These are phyloP conservation scores for Chenopodium berlandieri DNA, from an alignment of 148 eudicot genomes.

Conservation along the genomic window DNA sequence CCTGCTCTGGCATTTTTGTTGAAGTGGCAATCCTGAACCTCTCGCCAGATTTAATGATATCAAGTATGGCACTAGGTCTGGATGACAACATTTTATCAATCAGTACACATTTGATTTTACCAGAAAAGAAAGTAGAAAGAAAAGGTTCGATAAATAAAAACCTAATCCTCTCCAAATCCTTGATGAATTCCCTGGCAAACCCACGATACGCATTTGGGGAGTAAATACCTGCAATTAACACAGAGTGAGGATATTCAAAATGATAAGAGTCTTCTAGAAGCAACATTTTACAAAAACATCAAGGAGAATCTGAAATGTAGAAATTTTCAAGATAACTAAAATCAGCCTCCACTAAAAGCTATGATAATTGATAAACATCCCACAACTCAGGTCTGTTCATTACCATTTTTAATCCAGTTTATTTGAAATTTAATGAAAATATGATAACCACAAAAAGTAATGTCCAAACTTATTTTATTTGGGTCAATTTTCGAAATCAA, in stretches of 20 bases:
- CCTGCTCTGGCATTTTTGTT: slow-evolving; percentile 99
- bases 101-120: slow-evolving; percentile 8
- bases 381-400: no score
- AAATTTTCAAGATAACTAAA: neutral
- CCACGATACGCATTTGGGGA: slow-evolving; percentile 99
- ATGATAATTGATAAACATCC: neutral
- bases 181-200: slow-evolving; percentile 96
- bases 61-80: slow-evolving; percentile 96
- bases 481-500: no score
- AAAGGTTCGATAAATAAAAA: slow-evolving; percentile 15
- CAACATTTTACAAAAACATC: slow-evolving; percentile 4
- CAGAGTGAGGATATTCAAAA: neutral
- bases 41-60: slow-evolving; percentile 93
- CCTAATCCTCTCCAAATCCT: slow-evolving; percentile 97
- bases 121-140: neutral
- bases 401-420: no score
- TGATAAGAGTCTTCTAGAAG: neutral
- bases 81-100: slow-evolving; percentile 16
- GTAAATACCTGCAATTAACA: slow-evolving; percentile 67
- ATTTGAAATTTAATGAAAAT: no score
- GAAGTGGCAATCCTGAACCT: slow-evolving; percentile 84
- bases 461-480: no score
- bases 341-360: neutral
- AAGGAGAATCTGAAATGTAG: neutral
- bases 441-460: no score